These are phyloP conservation scores for Polytrichum commune DNA, from an alignment of 225 moss, liverwort and hornwort species.

Conservation along the genomic window DNA sequence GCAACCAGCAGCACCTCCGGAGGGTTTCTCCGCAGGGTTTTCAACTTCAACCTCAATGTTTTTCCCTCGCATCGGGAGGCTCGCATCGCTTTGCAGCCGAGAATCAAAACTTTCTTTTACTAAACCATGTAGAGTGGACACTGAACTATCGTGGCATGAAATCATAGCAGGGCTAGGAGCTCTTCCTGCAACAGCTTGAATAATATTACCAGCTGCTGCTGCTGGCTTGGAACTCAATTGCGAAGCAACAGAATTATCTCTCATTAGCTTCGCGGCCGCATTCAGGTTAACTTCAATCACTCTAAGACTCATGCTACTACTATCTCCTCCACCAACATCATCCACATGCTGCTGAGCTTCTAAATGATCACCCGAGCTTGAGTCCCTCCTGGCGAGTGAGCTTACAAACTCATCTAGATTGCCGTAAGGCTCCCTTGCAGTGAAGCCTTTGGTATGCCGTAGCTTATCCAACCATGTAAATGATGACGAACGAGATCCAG, in stretches of 20 bases:
- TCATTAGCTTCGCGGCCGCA: conserved; percentile 13
- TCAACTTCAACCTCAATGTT: neutral
- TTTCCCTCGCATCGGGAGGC: conserved; percentile 14
- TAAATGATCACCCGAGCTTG: conserved; percentile 21
- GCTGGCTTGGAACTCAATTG: conserved; percentile 33
- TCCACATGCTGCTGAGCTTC: conserved; percentile 8
- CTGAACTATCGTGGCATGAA: conserved; percentile 27
- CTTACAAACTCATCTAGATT: conserved; percentile 48
- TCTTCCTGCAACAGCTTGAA: conserved; percentile 16
- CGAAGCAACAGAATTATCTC: conserved; percentile 28
- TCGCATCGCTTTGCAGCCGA: conserved; percentile 33
- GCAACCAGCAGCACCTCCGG: neutral
- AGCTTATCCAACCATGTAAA: conserved; percentile 19
- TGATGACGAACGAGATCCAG: conserved; percentile 20
- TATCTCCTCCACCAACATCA: neutral
- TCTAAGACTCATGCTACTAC: conserved; percentile 18
- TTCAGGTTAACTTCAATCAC: conserved; percentile 10
- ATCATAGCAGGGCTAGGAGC: conserved; percentile 29
- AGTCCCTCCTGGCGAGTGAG: conserved; percentile 40
- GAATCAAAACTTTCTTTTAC: conserved; percentile 5
- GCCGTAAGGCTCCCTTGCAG: conserved; percentile 25
- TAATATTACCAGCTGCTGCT: conserved; percentile 3
- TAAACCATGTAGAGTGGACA: conserved; percentile 11
- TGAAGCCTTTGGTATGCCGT: conserved; percentile 21
- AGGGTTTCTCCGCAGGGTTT: neutral